phyloP scores from a whole-genome alignment of 495 filamentous ascomycete genomes.

The Annulohypoxylon nitens region DNA sequence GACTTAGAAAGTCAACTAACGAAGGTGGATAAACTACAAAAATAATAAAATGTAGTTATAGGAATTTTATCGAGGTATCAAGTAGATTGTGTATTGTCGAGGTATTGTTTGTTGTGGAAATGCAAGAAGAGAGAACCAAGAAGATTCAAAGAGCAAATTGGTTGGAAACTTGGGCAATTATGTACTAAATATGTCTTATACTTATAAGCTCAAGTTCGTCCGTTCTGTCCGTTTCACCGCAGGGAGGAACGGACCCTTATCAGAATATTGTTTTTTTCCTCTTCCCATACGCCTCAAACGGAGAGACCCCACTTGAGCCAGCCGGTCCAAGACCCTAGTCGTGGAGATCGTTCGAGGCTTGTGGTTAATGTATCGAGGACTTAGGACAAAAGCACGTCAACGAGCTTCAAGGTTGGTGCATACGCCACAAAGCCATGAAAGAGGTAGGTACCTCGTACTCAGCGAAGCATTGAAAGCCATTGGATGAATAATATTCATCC shows the following conservation, averaged over 20 bases:
- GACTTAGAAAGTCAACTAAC: not conserved
- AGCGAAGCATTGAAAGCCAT: constrained; percentile 2
- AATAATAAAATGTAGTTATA: constrained; percentile 2
- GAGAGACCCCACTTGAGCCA: constrained; percentile 40
- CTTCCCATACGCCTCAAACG: constrained; percentile 39
- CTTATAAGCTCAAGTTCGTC: constrained; percentile 17
- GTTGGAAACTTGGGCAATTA: constrained; percentile 3
- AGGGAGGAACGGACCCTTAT: constrained; percentile 44
- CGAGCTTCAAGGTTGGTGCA: not conserved
- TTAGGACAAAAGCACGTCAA: not conserved
- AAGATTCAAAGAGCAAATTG: constrained; percentile 3
- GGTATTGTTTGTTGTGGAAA: not conserved
- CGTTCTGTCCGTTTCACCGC: constrained; percentile 27
- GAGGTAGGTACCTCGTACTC: not conserved
- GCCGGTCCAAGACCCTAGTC: constrained; percentile 5
- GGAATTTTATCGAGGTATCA: not conserved
- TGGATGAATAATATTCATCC: constrained; percentile 36
- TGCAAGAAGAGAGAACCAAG: not conserved
- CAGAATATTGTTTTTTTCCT: constrained; percentile 29
- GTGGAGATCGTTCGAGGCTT: constrained; percentile 15
- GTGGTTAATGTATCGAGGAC: not conserved
- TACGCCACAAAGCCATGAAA: not conserved
- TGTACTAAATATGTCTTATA: constrained; percentile 25
- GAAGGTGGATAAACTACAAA: not conserved
- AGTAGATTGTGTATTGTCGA: not conserved